Conservation (phyloP, 768 basidiomycete species). For the Cyclocybe aegerita region DNA sequence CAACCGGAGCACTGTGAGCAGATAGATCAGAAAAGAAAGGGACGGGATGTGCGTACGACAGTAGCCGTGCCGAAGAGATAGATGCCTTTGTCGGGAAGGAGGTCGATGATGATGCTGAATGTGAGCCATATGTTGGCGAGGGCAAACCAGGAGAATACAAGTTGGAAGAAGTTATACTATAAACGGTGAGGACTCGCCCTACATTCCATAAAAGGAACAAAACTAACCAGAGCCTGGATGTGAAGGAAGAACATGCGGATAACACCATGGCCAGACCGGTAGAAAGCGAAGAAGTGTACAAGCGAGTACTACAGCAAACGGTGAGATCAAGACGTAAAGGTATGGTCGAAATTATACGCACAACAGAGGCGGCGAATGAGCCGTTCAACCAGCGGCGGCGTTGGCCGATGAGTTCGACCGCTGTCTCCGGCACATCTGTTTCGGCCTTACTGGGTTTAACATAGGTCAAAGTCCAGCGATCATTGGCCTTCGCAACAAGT, state of each 20-base stretch:
- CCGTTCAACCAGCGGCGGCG: constrained; percentile 97
- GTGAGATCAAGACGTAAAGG: constrained; percentile 3
- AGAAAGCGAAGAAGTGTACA: constrained; percentile 91
- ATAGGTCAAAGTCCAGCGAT: constrained; percentile 83
- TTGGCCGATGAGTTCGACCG: constrained; percentile 90
- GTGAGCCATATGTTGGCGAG: constrained; percentile 92
- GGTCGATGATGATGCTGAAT: constrained; percentile 93
- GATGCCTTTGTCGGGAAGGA: constrained; percentile 58
- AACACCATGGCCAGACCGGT: constrained; percentile 82
- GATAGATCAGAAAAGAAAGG: neutral
- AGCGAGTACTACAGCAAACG: constrained; percentile 69
- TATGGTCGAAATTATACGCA: constrained; percentile 35
- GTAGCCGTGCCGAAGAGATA: constrained; percentile 69
- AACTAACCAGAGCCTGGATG: constrained; percentile 80
- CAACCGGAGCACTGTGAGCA: neutral
- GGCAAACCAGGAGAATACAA: constrained; percentile 93
- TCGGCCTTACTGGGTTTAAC: constrained; percentile 97
- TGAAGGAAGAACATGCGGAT: constrained; percentile 98
- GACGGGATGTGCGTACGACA: constrained; percentile 50
- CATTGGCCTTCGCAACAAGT: constrained; percentile 85
- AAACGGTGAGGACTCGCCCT: neutral
- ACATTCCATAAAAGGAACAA: neutral
- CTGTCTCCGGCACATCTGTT: constrained; percentile 94
- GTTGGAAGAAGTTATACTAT: constrained; percentile 81
- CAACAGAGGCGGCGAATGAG: constrained; percentile 90